Conservation (phyloP, 2,329 filamentous ascomycete species). For the Sordariomycetes sp. region DNA sequence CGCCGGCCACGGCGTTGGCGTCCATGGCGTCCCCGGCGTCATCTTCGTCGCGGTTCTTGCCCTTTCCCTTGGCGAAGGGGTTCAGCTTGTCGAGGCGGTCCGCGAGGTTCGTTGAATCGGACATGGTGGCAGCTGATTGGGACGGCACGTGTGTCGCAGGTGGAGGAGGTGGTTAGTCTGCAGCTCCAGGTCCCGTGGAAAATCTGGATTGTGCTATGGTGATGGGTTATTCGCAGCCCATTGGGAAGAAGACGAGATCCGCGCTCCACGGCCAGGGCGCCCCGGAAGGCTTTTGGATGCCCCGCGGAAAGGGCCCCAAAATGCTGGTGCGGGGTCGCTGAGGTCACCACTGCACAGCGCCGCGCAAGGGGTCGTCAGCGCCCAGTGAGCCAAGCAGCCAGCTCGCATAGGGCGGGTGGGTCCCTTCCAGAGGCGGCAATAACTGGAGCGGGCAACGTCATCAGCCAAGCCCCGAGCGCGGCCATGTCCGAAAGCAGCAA, state of each 20-base stretch:
- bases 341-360: background rate
- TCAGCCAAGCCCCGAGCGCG: background rate
- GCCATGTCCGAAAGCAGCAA: background rate
- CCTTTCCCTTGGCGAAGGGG: background rate
- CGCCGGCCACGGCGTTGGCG: constrained; percentile 40
- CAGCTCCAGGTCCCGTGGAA: background rate
- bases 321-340: background rate
- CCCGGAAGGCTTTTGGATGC: background rate
- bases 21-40: constrained; percentile 43
- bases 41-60: constrained; percentile 28
- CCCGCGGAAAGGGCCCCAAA: background rate
- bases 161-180: background rate
- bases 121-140: background rate
- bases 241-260: background rate
- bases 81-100: constrained; percentile 1
- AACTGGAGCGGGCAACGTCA: background rate
- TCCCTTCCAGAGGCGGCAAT: background rate
- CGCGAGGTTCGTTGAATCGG: background rate
- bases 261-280: background rate
- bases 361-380: background rate
- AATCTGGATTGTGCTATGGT: background rate
- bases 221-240: background rate
- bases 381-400: background rate
- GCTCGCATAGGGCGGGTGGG: background rate
- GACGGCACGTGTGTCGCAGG: background rate